Conservation (phyloP, 148 eudicot genomes). For the Rhododendron griersonianum region DNA sequence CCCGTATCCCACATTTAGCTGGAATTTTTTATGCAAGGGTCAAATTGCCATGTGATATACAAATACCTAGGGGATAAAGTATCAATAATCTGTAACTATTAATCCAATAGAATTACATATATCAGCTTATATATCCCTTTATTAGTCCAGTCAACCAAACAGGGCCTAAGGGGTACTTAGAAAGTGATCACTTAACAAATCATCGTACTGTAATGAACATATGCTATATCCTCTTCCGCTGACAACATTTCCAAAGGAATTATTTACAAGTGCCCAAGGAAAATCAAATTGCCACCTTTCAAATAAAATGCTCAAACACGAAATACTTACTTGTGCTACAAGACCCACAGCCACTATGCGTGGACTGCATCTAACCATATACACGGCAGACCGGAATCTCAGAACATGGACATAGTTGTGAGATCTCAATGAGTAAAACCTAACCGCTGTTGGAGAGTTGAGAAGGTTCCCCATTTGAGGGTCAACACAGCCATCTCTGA, state of each 20-base stretch:
- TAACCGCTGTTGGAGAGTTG: slow-evolving; percentile 74
- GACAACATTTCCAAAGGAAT: neutral
- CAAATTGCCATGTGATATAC: neutral
- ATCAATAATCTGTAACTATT: neutral
- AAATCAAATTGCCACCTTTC: neutral
- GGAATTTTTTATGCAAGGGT: neutral
- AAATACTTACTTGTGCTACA: slow-evolving; percentile 68
- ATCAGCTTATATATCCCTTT: neutral
- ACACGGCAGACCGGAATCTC: slow-evolving; percentile 76
- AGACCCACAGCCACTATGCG: slow-evolving; percentile 92
- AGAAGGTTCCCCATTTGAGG: slow-evolving; percentile 44
- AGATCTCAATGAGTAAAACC: slow-evolving; percentile 82
- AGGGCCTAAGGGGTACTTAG: neutral
- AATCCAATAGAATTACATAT: neutral
- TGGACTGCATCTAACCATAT: slow-evolving; percentile 85
- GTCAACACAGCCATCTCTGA: slow-evolving; percentile 50
- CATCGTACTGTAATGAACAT: neutral
- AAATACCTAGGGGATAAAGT: neutral
- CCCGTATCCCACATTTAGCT: neutral
- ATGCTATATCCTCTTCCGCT: neutral
- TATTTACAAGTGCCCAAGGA: neutral
- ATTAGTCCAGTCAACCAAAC: neutral
- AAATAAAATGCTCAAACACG: neutral
- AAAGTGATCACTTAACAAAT: neutral
- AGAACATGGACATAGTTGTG: slow-evolving; percentile 84